Conservation (phyloP, 2,329 filamentous ascomycete genomes). For the Verticillium klebahnii region DNA sequence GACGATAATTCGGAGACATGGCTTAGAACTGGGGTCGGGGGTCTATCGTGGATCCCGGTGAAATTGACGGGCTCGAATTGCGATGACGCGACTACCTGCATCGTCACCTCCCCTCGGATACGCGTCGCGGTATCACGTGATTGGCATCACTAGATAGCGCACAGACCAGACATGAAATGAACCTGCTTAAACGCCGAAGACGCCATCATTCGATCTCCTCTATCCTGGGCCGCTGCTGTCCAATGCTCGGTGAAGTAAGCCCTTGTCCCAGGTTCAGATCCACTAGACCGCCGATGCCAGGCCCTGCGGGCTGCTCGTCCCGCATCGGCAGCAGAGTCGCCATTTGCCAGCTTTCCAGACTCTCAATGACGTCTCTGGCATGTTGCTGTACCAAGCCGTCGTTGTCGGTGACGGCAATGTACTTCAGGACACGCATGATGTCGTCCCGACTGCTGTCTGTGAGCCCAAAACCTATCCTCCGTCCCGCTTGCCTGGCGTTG, state of each 20-base stretch:
- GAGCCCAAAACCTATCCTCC: slow-evolving; percentile 47
- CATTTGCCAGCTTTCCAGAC: slow-evolving; percentile 57
- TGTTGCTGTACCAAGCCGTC: slow-evolving; percentile 67
- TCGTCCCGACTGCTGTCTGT: slow-evolving; percentile 53
- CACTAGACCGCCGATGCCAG: slow-evolving; percentile 5
- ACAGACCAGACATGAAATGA: neutral
- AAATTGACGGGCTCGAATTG: neutral
- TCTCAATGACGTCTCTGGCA: slow-evolving; percentile 62
- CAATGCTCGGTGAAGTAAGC: slow-evolving; percentile 22
- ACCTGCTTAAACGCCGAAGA: slow-evolving; percentile 7
- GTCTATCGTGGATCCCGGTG: too few relatives aligned
- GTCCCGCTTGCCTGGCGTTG: slow-evolving; percentile 40
- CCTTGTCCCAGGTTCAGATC: slow-evolving; percentile 6
- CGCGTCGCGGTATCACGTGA: too few relatives aligned
- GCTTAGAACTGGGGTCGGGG: neutral
- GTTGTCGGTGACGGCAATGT: slow-evolving; percentile 60
- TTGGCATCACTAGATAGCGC: too few relatives aligned
- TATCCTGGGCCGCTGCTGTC: slow-evolving; percentile 36
- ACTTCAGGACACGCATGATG: slow-evolving; percentile 56
- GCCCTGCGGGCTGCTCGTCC: neutral
- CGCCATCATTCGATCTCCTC: slow-evolving; percentile 54
- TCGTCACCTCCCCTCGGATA: too few relatives aligned
- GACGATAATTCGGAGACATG: neutral
- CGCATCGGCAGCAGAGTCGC: slow-evolving; percentile 38
- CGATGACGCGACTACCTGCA: too few relatives aligned